Conservation (phyloP, 2,329 filamentous ascomycete genomes). For the Zasmidium citrigriseum region DNA sequence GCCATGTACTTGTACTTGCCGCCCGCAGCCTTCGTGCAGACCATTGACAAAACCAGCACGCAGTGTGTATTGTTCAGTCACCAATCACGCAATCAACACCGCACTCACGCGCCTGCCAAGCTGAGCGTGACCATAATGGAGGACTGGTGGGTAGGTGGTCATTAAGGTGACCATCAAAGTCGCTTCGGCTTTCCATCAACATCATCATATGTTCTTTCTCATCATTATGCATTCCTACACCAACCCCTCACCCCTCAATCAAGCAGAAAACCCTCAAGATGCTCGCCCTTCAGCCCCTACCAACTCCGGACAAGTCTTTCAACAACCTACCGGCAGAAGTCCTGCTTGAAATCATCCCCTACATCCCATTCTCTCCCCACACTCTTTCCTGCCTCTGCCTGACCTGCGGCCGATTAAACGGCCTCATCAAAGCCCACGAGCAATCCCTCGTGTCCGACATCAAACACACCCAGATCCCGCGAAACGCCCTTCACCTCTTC, state of each 20-base stretch:
- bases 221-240: background rate
- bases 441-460: conserved; percentile 29
- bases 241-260: background rate
- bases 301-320: conserved; percentile 2
- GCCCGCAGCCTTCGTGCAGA: too few relatives aligned
- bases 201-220: background rate
- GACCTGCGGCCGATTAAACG: conserved; percentile 29
- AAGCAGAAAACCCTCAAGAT: conserved; percentile 2
- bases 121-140: background rate
- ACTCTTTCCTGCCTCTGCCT: conserved; percentile 26
- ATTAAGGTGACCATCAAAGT: conserved; percentile 5
- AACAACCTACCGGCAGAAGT: conserved; percentile 30
- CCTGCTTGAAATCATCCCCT: conserved; percentile 34
- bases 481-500: conserved; percentile 22
- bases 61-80: background rate
- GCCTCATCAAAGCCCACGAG: conserved; percentile 31
- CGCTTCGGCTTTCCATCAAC: background rate
- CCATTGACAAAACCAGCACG: too few relatives aligned
- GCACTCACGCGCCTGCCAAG: background rate
- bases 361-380: conserved; percentile 30
- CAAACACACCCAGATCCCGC: conserved; percentile 16
- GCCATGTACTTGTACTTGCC: too few relatives aligned
- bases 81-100: background rate
- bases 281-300: conserved; percentile 1
- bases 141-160: background rate